These are phyloP conservation scores for Saururus chinensis DNA, from an alignment of 164 flowering plant species.

Conservation along the genomic window DNA sequence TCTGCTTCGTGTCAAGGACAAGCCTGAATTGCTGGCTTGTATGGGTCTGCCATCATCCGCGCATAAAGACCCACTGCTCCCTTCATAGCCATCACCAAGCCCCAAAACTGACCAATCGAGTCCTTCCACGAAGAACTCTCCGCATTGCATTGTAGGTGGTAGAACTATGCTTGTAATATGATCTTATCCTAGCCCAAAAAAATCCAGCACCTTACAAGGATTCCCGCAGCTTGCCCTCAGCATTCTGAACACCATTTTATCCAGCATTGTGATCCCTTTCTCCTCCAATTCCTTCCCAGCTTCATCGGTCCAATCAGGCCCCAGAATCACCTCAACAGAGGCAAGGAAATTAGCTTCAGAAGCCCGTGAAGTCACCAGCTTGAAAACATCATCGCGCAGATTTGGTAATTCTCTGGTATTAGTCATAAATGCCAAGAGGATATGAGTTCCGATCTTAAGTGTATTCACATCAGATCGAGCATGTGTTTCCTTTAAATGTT, in stretches of 20 bases:
- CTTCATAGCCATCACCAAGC: slow-evolving; percentile 47
- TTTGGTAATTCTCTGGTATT: no score
- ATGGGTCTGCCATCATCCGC: no score
- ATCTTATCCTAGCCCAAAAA: slow-evolving; percentile 44
- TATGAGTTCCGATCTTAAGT: no score
- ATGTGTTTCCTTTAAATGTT: no score
- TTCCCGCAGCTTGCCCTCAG: slow-evolving; percentile 38
- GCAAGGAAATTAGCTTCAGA: slow-evolving; percentile 24
- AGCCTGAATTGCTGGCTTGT: slow-evolving; percentile 49
- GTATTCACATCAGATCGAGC: no score
- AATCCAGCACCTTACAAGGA: slow-evolving; percentile 50
- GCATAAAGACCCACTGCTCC: slow-evolving; percentile 81
- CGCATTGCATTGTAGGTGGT: slow-evolving; percentile 64
- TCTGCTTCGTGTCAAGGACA: slow-evolving; percentile 33
- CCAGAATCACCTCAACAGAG: slow-evolving; percentile 27
- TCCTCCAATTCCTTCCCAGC: no score
- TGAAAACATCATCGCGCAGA: no score
- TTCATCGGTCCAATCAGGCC: slow-evolving; percentile 50
- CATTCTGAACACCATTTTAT: slow-evolving; percentile 54
- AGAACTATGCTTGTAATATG: slow-evolving; percentile 40
- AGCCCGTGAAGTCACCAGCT: slow-evolving; percentile 37
- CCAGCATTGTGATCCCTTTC: no score
- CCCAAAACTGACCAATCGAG: slow-evolving; percentile 63
- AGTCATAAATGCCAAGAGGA: no score
- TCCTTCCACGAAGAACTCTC: slow-evolving; percentile 51